Evolutionary conservation across 192 early-diverging fungal genomes (phyloP).

Genomic region (Backusella tuberculispora): DNA sequence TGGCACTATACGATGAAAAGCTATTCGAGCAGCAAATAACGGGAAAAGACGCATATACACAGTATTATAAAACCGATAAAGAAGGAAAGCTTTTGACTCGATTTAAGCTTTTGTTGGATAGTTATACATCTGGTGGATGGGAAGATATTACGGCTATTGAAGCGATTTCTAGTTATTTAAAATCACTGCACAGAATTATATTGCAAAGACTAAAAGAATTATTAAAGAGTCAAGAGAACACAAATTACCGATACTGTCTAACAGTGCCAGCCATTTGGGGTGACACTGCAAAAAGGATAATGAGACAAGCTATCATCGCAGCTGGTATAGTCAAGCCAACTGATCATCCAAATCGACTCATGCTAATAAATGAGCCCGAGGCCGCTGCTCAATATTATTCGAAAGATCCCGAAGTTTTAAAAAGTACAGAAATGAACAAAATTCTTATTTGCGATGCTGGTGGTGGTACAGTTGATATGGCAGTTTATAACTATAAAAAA

Average conservation of each 20-base stretch:
- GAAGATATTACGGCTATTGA: constrained; percentile 41
- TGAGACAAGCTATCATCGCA: constrained; percentile 45
- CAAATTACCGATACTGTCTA: constrained; percentile 2
- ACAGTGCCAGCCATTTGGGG: constrained; percentile 44
- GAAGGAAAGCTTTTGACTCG: constrained; percentile 26
- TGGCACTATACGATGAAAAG: neutral
- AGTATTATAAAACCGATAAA: constrained; percentile 36
- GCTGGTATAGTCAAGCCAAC: constrained; percentile 44
- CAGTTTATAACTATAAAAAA: constrained; percentile 41
- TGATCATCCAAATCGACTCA: constrained; percentile 39
- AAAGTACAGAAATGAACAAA: constrained; percentile 41
- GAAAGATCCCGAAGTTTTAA: constrained; percentile 46
- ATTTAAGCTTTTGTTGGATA: constrained; percentile 8
- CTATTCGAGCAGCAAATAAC: constrained; percentile 23
- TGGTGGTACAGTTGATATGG: constrained; percentile 51
- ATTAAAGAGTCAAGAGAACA: neutral
- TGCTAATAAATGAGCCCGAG: constrained; percentile 45
- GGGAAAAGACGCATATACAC: constrained; percentile 42
- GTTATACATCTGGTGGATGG: neutral
- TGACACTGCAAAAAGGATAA: constrained; percentile 41
- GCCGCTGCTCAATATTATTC: constrained; percentile 47
- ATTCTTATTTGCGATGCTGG: constrained; percentile 53
- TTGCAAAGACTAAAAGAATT: neutral
- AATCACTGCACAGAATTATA: constrained; percentile 6
- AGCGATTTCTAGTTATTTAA: constrained; percentile 17